Evolutionary conservation across 2,329 filamentous ascomycete species (phyloP), one percentile per base, ranked within the genome.

Genomic region (Pyrenochaeta sp.): DNA sequence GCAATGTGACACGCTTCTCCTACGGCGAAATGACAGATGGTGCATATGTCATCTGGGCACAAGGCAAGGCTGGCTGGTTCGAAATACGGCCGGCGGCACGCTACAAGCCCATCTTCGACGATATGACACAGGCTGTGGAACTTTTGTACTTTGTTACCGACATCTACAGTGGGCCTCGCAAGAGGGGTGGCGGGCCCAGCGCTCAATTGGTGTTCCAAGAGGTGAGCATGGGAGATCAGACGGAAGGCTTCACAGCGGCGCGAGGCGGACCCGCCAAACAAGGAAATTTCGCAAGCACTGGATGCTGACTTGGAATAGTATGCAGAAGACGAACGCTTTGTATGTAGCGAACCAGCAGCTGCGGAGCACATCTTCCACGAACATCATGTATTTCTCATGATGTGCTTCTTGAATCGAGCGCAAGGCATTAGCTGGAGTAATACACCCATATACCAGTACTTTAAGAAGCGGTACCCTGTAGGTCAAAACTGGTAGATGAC

Each of bases 21-120:
- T 83, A 81, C 59, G 81, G 78, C 14, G 74, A 80, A 56, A 75
- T 86, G 11, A 85, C 88, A 29, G 81, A 84, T 45, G 81, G 81
- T 0, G 78, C 80, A 15, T 80, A 84, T 3, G 79, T 84, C n/a
- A 77, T 90, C 27, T 92, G 89, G 89, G 86, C 88, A 1, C 79
- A 81, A 27, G 87, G 87, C 32, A 72, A 79, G 48, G 83, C 86
- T 11, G 89, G 88, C 39, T 91, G 88, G 87, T 91, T 86, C 68
- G 84, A 88, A 66, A 81, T 92, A 36, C 78, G 78, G 29, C 88
- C 90, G 1, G 78, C 83, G n/a, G 67, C 77, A 9, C 71, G 75
- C 2, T 92, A 90, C 69, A 75, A 77, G 45, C 63, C 74, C 5
- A 84, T 85, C 23, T 87, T 84, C 71, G 74, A 82, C 27, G 78